Evolutionary conservation across 2,329 filamentous ascomycete species (phyloP), one percentile per base, ranked within the genome.

Genomic region (Amauroascus verrucosus): DNA sequence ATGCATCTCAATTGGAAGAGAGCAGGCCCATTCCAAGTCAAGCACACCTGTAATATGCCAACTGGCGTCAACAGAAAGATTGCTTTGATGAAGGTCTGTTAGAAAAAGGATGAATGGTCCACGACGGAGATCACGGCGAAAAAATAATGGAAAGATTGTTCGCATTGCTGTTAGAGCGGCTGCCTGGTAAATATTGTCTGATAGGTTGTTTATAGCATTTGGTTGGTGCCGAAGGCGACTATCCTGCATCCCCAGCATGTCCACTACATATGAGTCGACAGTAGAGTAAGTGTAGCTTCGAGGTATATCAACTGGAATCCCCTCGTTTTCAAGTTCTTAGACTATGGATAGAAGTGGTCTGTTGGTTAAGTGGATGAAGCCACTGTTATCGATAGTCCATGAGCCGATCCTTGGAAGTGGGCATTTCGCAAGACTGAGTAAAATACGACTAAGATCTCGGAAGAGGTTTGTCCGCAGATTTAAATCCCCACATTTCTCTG

Each of bases 351-450:
- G 52, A 4, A 66, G 54, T 5, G 64, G 64, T 1, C 64, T 59
- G 40, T 63, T 65, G 14, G 46, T 54, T 14, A 65, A 48, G 48
- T 14, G 65, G 33, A 40, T 55, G 5, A 16, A 55, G 9, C 65
- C 60, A 14, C 62, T 32, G 5, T 62, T 46, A 48, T 68, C 56
- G 11, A 71, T 60, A 8, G 58, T 60, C 11, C 64, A 60, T 6
- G 68, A 70, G 2, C 67, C 67, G 48, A 72, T 70, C 7, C 60
- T 57, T 6, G 62, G 62, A 9, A 66, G 45, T 22, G 64, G 60
- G 7, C 55, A 55, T 16, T 59, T 54, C 3, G 47, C 51, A 5
- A 63, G 13, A 22, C 48, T 56, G 5, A 64, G 24, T 1, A 62
- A 51, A 32, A 64, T 61, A 0, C 48, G 54, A 11, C 57, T 56